These are phyloP conservation scores for Cercospora zeina DNA, from an alignment of 2,329 filamentous ascomycete genomes.

Conservation along the genomic window DNA sequence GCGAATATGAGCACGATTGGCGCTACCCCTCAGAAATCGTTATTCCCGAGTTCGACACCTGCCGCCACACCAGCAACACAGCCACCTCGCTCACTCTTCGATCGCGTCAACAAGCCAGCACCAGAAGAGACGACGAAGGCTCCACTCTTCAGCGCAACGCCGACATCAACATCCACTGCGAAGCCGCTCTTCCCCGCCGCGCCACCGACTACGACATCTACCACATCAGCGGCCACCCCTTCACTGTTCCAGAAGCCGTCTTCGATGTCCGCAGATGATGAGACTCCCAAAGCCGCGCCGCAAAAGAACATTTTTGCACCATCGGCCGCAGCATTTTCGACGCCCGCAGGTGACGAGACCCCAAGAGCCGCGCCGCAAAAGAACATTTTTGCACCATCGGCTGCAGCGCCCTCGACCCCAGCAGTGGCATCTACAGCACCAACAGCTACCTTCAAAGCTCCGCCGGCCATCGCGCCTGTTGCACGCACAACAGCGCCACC, in stretches of 20 bases:
- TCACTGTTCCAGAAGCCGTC: constrained; percentile 20
- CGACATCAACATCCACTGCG: constrained; percentile 21
- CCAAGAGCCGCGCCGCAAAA: constrained; percentile 16
- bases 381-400: constrained; percentile 20
- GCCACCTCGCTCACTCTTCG: constrained; percentile 25
- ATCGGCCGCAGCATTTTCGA: constrained; percentile 12
- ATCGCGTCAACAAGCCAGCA: constrained; percentile 23
- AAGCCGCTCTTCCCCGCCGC: constrained; percentile 19
- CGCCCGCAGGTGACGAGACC: constrained; percentile 3
- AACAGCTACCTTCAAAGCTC: constrained; percentile 18
- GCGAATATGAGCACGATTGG: constrained; percentile 34
- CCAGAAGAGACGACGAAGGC: constrained; percentile 21
- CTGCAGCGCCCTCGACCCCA: constrained; percentile 20
- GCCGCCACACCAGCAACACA: constrained; percentile 19
- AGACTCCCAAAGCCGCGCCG: constrained; percentile 15
- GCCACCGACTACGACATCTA: constrained; percentile 7
- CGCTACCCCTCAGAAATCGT: constrained; percentile 30
- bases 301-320: constrained; percentile 22
- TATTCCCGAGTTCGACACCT: constrained; percentile 14
- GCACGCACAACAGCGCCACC: constrained; percentile 15
- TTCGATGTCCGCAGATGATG: not conserved
- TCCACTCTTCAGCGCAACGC: constrained; percentile 16
- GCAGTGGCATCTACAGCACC: constrained; percentile 17
- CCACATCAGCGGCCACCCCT: constrained; percentile 5
- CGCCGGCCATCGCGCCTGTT: constrained; percentile 25